Conservation (phyloP, 176 grass and related monocot genomes). For the Microstegium vimineum region DNA sequence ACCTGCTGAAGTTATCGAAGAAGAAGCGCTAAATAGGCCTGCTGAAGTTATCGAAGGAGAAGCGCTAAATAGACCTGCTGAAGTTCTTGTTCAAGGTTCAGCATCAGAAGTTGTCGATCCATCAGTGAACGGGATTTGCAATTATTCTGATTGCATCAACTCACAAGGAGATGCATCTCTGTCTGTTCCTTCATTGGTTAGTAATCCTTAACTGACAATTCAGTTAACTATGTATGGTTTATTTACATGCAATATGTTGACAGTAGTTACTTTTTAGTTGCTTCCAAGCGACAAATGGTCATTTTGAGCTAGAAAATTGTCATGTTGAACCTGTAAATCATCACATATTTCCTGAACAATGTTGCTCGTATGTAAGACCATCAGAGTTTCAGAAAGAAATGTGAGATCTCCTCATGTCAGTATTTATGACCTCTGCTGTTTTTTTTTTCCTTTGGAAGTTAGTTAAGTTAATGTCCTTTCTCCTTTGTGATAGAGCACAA, state of each 20-base stretch:
- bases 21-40: slow-evolving; percentile 13
- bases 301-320: not conserved
- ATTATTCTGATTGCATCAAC: slow-evolving; percentile 23
- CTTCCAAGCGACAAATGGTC: not conserved
- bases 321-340: not conserved
- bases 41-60: slow-evolving; percentile 28
- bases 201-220: slow-evolving; percentile 20
- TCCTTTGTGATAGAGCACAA: slow-evolving; percentile 6
- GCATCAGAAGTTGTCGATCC: slow-evolving; percentile 15
- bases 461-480: slow-evolving; percentile 9
- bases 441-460: not conserved
- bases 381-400: not conserved
- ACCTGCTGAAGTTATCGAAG: slow-evolving; percentile 19
- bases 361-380: not conserved
- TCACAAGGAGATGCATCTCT: slow-evolving; percentile 22
- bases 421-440: slow-evolving; percentile 9
- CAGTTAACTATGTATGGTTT: slow-evolving; percentile 31
- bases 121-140: slow-evolving; percentile 12
- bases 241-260: not conserved
- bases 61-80: slow-evolving; percentile 1
- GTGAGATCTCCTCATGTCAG: not conserved
- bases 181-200: slow-evolving; percentile 24
- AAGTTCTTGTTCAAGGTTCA: slow-evolving; percentile 25
- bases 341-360: not conserved
- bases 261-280: not conserved